Evolutionary conservation across 345 rosid genomes (phyloP).

Genomic region (Rubroshorea leprosula): DNA sequence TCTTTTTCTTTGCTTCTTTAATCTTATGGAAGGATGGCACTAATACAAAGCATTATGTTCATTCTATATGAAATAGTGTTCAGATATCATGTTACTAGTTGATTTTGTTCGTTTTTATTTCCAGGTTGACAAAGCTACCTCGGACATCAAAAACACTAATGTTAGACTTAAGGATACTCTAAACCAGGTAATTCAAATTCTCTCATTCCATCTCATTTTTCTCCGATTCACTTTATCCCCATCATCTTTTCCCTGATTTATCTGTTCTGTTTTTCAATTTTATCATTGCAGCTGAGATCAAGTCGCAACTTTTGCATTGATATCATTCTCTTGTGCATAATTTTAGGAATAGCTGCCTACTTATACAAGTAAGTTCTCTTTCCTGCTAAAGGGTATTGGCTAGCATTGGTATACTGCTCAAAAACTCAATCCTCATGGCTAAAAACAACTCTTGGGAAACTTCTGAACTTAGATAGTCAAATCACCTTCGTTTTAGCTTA

Average conservation of each 20-base stretch:
- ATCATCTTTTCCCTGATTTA: neutral
- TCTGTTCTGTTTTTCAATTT: neutral
- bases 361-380: constrained; percentile 63
- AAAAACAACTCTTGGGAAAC: no score
- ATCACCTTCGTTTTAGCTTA: no score
- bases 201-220: neutral
- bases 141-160: constrained; percentile 75
- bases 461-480: no score
- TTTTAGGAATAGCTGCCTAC: constrained; percentile 84
- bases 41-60: neutral
- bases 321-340: constrained; percentile 65
- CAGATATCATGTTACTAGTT: neutral
- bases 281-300: constrained; percentile 63
- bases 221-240: neutral
- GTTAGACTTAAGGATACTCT: constrained; percentile 77
- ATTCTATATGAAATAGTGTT: neutral
- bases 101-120: constrained; percentile 10
- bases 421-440: no score
- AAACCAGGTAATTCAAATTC: constrained; percentile 44
- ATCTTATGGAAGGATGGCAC: no score
- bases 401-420: neutral
- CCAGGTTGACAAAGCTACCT: constrained; percentile 77
- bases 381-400: neutral
- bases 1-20: neutral
- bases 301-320: constrained; percentile 93